A percentile compares a stretch with the other conserved stretches of the same genome.
Evolutionary conservation across 2,329 filamentous ascomycete genomes (phyloP).

Genomic region (Fusarium nanum): DNA sequence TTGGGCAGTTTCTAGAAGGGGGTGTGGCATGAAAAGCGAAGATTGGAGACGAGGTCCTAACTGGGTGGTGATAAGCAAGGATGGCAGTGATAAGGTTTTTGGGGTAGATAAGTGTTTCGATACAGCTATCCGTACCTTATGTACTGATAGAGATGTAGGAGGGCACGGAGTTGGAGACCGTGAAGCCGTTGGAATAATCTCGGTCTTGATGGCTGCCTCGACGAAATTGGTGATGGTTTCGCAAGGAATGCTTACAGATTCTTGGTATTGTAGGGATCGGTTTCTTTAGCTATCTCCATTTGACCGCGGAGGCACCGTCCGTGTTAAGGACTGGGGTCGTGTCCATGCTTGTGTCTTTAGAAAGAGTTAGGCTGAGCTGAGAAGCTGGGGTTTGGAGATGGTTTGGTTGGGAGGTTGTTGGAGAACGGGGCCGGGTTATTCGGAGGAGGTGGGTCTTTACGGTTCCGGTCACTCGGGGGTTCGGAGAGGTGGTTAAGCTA

Average conservation of each 20-base stretch:
- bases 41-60: slow-evolving; percentile 6
- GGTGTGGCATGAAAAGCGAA: slow-evolving; percentile 11
- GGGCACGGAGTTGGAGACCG: slow-evolving; percentile 15
- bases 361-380: background rate
- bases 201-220: background rate
- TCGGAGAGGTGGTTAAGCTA: background rate
- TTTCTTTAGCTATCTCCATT: slow-evolving; percentile 18
- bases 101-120: slow-evolving; percentile 18
- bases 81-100: slow-evolving; percentile 28
- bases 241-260: background rate
- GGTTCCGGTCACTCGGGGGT: slow-evolving; percentile 6
- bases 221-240: slow-evolving; percentile 6
- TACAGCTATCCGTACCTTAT: background rate
- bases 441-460: slow-evolving; percentile 10
- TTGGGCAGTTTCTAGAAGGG: slow-evolving; percentile 25
- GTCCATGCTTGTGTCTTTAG: background rate
- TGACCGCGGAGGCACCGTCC: background rate
- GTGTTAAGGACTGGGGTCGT: background rate
- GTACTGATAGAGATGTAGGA: slow-evolving; percentile 14
- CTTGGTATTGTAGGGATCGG: slow-evolving; percentile 28
- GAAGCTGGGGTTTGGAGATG: background rate
- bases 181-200: slow-evolving; percentile 17
- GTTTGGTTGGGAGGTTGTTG: background rate
- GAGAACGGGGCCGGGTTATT: background rate
- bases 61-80: slow-evolving; percentile 27